These are phyloP conservation scores for Durotheca rogersii DNA, from an alignment of 495 filamentous ascomycete species.

Conservation along the genomic window DNA sequence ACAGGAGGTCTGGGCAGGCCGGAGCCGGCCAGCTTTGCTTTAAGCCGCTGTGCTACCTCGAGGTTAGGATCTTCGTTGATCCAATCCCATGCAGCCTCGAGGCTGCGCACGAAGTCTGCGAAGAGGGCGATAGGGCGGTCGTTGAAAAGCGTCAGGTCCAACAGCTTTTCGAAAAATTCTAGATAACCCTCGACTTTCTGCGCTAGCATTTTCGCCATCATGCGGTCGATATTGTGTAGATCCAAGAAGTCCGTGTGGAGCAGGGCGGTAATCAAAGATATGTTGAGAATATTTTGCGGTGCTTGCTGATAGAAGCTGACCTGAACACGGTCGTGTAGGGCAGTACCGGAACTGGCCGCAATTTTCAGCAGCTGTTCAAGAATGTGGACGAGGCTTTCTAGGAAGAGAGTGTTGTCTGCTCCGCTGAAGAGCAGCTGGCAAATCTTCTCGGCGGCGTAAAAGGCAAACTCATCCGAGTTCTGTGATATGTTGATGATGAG, in stretches of 20 bases:
- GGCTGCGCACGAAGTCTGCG: conserved; percentile 81
- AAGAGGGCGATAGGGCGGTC: conserved; percentile 73
- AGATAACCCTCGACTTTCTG: conserved; percentile 67
- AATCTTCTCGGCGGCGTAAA: conserved; percentile 67
- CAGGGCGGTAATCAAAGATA: conserved; percentile 72
- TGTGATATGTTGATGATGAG: conserved; percentile 56
- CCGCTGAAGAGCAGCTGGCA: conserved; percentile 64
- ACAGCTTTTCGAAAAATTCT: conserved; percentile 70
- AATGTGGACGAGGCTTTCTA: conserved; percentile 81
- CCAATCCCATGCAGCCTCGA: conserved; percentile 81
- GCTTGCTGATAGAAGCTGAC: conserved; percentile 65
- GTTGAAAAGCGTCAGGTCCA: conserved; percentile 74
- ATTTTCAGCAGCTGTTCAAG: conserved; percentile 79
- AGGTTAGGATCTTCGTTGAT: conserved; percentile 69
- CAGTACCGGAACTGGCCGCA: conserved; percentile 61
- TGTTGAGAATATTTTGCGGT: conserved; percentile 75
- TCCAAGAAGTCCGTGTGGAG: conserved; percentile 73
- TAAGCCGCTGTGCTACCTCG: conserved; percentile 63
- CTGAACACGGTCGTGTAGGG: conserved; percentile 68
- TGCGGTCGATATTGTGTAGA: conserved; percentile 74
- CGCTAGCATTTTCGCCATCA: conserved; percentile 68
- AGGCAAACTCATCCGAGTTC: conserved; percentile 65
- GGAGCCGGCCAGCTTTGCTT: conserved; percentile 67
- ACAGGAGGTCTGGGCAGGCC: conserved; percentile 53
- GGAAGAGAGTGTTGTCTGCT: conserved; percentile 59